These are phyloP conservation scores for Xylaria sp. DNA, from an alignment of 2,329 filamentous ascomycete genomes.

Conservation along the genomic window DNA sequence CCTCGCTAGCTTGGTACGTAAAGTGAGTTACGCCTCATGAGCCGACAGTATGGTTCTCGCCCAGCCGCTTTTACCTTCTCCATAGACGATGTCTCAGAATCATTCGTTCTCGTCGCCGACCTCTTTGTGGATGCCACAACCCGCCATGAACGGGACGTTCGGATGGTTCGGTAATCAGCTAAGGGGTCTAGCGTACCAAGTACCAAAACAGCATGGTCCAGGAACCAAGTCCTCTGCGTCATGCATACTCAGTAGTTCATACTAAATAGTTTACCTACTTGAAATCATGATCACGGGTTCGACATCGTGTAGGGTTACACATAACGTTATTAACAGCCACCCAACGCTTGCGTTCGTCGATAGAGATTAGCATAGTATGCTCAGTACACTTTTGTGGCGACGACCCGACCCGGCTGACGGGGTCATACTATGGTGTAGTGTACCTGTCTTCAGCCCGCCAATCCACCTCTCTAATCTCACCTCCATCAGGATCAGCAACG, in stretches of 20 bases:
- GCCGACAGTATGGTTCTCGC: conserved; percentile 15
- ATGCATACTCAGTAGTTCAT: conserved; percentile 11
- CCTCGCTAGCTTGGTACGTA: conserved; percentile 3
- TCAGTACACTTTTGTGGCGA: neutral
- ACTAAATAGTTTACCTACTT: neutral
- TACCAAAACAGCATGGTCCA: conserved; percentile 11
- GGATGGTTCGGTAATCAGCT: conserved; percentile 14
- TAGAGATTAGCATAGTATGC: conserved; percentile 17
- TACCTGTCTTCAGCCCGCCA: conserved; percentile 25
- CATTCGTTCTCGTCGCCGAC: conserved; percentile 16
- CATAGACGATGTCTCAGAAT: conserved; percentile 3
- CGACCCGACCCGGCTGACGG: conserved; percentile 34
- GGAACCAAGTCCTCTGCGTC: conserved; percentile 17
- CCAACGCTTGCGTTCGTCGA: conserved; percentile 13
- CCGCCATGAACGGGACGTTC: conserved; percentile 20
- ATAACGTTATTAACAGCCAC: conserved; percentile 1
- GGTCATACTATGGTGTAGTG: conserved; percentile 18
- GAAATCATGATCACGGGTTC: conserved; percentile 13
- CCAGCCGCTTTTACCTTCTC: neutral
- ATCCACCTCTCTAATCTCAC: conserved; percentile 26
- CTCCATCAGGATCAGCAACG: conserved; percentile 8
- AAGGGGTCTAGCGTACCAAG: conserved; percentile 7
- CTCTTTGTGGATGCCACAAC: conserved; percentile 30
- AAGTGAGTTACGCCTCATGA: conserved; percentile 6
- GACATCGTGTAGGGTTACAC: conserved; percentile 6